Evolutionary conservation across 139 green algal genomes (phyloP).

Genomic region (Dunaliella primolecta): DNA sequence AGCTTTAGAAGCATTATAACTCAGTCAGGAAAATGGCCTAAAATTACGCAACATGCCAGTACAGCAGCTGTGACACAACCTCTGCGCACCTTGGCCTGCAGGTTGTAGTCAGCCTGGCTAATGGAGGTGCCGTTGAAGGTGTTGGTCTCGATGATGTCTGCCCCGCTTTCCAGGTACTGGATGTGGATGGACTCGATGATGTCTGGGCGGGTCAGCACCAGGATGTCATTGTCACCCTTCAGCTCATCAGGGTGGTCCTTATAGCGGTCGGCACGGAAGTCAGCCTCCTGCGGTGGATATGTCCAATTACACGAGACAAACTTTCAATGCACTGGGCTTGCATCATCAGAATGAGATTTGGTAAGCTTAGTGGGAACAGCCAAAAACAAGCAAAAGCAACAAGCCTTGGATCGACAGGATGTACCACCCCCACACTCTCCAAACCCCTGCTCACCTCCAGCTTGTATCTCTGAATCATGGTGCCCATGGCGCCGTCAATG

Average conservation of each 20-base stretch:
- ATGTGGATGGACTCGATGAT: constrained; percentile 93
- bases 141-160: constrained; percentile 99
- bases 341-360: background rate
- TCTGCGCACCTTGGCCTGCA: constrained; percentile 71
- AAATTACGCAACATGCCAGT: background rate
- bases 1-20: no score
- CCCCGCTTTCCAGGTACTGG: constrained; percentile 83
- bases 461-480: constrained; percentile 67
- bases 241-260: constrained; percentile 82
- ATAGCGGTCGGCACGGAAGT: constrained; percentile 82
- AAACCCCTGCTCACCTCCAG: constrained; percentile 98
- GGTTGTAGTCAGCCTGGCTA: constrained; percentile 90
- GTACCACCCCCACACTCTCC: no score
- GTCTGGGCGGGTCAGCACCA: constrained; percentile 93
- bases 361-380: no score
- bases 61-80: background rate
- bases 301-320: no score
- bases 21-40: no score
- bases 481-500: constrained; percentile 98
- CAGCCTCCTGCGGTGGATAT: constrained; percentile 86
- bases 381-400: no score
- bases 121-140: constrained; percentile 96
- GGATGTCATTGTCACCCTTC: constrained; percentile 97
- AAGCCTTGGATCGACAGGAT: constrained; percentile 48
- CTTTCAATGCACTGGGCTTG: constrained; percentile 61